Conservation (phyloP, 768 basidiomycete species). For the Arthromyces matolae region DNA sequence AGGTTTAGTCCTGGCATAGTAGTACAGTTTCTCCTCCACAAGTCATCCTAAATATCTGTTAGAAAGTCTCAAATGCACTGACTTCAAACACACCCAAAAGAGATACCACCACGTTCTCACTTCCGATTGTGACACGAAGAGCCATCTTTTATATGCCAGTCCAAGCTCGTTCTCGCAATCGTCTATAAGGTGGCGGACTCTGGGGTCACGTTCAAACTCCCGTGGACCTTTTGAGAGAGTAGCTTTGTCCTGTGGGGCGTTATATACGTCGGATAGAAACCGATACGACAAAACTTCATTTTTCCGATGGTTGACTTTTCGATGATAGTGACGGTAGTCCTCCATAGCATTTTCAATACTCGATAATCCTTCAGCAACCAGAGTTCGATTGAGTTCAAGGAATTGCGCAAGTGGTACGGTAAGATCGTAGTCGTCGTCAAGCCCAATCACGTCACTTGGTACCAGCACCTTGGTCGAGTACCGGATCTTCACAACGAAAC, state of each 20-base stretch:
- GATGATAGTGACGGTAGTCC: constrained; percentile 49
- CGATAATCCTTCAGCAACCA: constrained; percentile 41
- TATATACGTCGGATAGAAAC: constrained; percentile 60
- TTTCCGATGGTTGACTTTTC: constrained; percentile 51
- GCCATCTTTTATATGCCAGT: constrained; percentile 51
- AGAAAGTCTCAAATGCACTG: neutral
- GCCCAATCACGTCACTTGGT: constrained; percentile 52
- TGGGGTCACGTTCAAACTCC: constrained; percentile 48
- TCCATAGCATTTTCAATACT: constrained; percentile 44
- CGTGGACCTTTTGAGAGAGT: constrained; percentile 43
- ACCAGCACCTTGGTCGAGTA: constrained; percentile 52
- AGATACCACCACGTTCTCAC: constrained; percentile 74
- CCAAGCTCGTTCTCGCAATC: constrained; percentile 42
- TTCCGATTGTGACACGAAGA: constrained; percentile 44
- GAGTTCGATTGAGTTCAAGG: constrained; percentile 49
- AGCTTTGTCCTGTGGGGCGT: constrained; percentile 44
- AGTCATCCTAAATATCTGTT: constrained; percentile 52
- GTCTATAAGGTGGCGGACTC: constrained; percentile 51
- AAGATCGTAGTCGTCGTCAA: constrained; percentile 63
- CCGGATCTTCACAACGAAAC: constrained; percentile 57
- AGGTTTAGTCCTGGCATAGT: constrained; percentile 47
- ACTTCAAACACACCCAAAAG: constrained; percentile 55
- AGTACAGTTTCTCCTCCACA: constrained; percentile 68
- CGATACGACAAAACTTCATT: constrained; percentile 51
- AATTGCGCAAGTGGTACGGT: constrained; percentile 62